phyloP scores from a whole-genome alignment of 352 stramenopile species.

The Phytophthora pisi region DNA sequence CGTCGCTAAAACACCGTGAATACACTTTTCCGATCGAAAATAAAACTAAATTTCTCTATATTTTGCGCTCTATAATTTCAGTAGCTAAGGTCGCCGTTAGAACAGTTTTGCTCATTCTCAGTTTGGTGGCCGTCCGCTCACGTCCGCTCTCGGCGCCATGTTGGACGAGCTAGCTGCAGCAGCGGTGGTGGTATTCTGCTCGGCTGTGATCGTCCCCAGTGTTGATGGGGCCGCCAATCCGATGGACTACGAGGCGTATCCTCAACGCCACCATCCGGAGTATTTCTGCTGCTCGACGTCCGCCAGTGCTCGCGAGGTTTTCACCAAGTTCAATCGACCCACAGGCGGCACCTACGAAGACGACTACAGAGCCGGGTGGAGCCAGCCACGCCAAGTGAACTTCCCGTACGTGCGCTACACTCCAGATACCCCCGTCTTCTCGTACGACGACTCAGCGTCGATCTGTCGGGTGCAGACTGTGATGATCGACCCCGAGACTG shows the following conservation, averaged over 20 bases:
- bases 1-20: too few relatives aligned
- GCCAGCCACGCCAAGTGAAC: conserved; percentile 34
- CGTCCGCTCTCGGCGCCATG: not conserved
- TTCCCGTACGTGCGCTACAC: conserved; percentile 40
- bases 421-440: conserved; percentile 37
- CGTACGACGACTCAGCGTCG: conserved; percentile 31
- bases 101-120: conserved; percentile 11
- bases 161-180: conserved; percentile 1
- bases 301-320: conserved; percentile 31
- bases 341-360: conserved; percentile 34
- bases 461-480: conserved; percentile 33
- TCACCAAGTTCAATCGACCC: conserved; percentile 40
- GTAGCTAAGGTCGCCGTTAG: not conserved
- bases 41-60: too few relatives aligned
- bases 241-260: conserved; percentile 37
- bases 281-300: conserved; percentile 47
- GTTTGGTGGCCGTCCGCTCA: conserved; percentile 1
- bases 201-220: not conserved
- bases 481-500: conserved; percentile 22
- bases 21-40: too few relatives aligned
- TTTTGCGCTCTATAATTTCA: too few relatives aligned
- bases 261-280: conserved; percentile 37
- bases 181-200: not conserved
- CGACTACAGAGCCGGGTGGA: conserved; percentile 35
- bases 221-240: conserved; percentile 13